Evolutionary conservation across 1,284 basidiomycete genomes (phyloP).

Genomic region (Tetrapyrgos nigripes): DNA sequence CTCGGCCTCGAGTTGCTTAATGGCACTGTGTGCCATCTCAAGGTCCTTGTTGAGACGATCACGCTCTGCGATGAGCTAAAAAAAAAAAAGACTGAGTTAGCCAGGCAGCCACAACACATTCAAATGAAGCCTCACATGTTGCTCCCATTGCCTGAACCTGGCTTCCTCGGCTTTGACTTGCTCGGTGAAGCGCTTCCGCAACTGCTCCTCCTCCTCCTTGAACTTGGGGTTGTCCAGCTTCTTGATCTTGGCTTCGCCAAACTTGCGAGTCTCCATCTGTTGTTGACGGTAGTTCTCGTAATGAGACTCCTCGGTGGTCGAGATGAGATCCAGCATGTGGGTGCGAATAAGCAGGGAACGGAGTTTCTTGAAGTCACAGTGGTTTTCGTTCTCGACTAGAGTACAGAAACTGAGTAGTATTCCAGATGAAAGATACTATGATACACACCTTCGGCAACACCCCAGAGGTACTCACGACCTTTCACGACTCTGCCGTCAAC

Average conservation of each 20-base stretch:
- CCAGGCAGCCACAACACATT: neutral
- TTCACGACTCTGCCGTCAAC: constrained; percentile 93
- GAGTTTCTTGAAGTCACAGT: constrained; percentile 99
- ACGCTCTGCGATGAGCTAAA: constrained; percentile 92
- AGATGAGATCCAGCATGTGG: constrained; percentile 98
- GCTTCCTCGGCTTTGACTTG: constrained; percentile 99
- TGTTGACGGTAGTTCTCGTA: constrained; percentile 98
- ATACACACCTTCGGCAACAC: constrained; percentile 90
- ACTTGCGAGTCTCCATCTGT: constrained; percentile 99
- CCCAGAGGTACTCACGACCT: constrained; percentile 99
- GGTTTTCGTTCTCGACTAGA: constrained; percentile 96
- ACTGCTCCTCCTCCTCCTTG: constrained; percentile 98
- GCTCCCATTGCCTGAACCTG: constrained; percentile 99
- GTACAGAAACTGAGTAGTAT: constrained; percentile 6
- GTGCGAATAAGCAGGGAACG: constrained; percentile 96
- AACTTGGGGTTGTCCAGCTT: constrained; percentile 99
- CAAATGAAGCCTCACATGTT: constrained; percentile 73
- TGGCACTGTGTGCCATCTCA: constrained; percentile 90
- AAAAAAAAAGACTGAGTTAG: neutral
- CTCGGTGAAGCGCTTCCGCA: constrained; percentile 98
- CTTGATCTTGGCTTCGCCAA: constrained; percentile 98
- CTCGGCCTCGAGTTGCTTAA: constrained; percentile 90
- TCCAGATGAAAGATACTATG: constrained; percentile 5
- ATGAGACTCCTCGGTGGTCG: constrained; percentile 94
- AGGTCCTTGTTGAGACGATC: constrained; percentile 97